These are phyloP conservation scores for Verticillium zaregamsianum DNA, from an alignment of 2,329 filamentous ascomycete genomes.

Conservation along the genomic window DNA sequence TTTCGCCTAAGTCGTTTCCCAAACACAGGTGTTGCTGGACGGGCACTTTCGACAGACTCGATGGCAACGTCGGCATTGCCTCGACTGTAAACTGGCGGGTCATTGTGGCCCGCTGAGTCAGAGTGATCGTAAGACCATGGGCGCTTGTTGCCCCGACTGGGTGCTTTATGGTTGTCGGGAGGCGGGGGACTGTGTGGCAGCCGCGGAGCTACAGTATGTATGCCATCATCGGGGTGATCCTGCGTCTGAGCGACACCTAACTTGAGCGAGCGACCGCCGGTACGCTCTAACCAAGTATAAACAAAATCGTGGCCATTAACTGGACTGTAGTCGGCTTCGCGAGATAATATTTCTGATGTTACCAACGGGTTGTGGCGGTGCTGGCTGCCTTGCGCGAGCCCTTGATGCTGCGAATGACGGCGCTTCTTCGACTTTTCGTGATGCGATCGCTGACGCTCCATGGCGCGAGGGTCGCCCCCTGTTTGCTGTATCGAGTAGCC, in stretches of 20 bases:
- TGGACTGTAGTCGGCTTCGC: background rate
- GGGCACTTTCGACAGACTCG: background rate
- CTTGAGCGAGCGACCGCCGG: background rate
- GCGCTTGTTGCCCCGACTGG: background rate
- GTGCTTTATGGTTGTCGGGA: background rate
- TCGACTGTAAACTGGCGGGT: background rate
- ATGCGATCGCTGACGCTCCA: too few species aligned
- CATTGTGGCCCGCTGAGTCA: background rate
- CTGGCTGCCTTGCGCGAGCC: too few species aligned
- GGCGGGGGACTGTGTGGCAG: background rate
- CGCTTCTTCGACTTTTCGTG: too few species aligned
- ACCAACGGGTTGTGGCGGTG: background rate
- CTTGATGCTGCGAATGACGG: too few species aligned
- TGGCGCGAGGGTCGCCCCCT: too few species aligned
- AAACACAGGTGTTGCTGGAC: slow-evolving; percentile 22
- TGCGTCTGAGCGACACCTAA: background rate
- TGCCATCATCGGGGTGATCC: background rate
- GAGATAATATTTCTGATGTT: background rate
- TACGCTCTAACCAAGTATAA: background rate
- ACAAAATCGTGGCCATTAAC: background rate
- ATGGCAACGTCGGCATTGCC: background rate
- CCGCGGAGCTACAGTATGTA: background rate
- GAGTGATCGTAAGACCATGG: background rate
- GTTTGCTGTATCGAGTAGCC: too few species aligned
- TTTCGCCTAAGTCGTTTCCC: slow-evolving; percentile 50